A percentile compares a stretch with the other conserved stretches of the same genome.
Evolutionary conservation across 1,284 basidiomycete genomes (phyloP).

Genomic region (Hypsizygus ulmarius): DNA sequence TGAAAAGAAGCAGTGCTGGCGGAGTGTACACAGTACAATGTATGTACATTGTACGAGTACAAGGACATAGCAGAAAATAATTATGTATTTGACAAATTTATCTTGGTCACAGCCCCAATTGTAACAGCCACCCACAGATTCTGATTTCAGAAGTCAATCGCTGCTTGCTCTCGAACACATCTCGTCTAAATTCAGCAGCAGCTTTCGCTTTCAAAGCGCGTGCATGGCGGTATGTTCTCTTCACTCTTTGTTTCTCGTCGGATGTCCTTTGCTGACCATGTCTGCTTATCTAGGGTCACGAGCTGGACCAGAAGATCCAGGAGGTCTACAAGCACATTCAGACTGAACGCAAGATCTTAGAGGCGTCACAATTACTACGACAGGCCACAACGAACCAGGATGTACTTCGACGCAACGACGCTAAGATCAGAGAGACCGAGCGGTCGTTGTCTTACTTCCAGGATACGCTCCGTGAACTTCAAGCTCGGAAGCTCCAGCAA

Average conservation of each 20-base stretch:
- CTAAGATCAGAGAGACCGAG: conserved; percentile 87
- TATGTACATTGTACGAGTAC: too few species aligned
- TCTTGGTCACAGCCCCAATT: conserved; percentile 22
- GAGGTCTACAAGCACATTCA: conserved; percentile 89
- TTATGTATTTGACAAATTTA: conserved; percentile 13
- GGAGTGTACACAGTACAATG: neutral
- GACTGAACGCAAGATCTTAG: conserved; percentile 90
- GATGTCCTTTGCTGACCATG: conserved; percentile 16
- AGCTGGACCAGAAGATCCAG: conserved; percentile 89
- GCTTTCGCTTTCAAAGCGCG: conserved; percentile 16
- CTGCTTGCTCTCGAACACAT: conserved; percentile 14
- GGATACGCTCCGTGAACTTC: conserved; percentile 80
- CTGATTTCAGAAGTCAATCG: conserved; percentile 19
- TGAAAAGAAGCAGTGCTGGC: neutral
- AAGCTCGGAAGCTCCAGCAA: conserved; percentile 69
- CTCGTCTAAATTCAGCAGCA: conserved; percentile 12
- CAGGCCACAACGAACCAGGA: conserved; percentile 86
- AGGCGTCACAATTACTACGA: conserved; percentile 78
- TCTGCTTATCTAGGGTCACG: conserved; percentile 39
- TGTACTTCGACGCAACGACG: conserved; percentile 78
- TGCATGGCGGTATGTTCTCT: conserved; percentile 32
- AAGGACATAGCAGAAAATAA: conserved; percentile 17
- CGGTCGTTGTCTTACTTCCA: conserved; percentile 87
- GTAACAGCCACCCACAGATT: conserved; percentile 23
- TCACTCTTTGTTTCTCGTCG: neutral